Evolutionary conservation across 1,284 basidiomycete species (phyloP), one percentile per base, ranked within the genome.

Genomic region (Tetrapyrgos nigripes): DNA sequence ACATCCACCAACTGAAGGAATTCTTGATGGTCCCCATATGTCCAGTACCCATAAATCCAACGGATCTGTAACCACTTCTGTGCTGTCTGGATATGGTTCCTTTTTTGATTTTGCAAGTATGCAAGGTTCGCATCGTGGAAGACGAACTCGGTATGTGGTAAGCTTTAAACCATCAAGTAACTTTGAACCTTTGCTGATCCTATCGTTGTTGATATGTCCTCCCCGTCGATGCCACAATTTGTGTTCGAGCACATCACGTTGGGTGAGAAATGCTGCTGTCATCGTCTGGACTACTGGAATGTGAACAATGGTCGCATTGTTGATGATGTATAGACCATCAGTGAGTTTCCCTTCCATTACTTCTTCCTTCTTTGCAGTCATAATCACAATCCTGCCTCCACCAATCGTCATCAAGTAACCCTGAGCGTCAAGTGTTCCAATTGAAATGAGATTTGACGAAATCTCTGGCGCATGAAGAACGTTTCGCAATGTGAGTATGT

Each of bases 401-500:
- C 44, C 52, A 4, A 53, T 45, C 2, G 19, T 24, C 37, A 53
- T 53, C 4, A 4, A 37, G 23, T 23, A 55, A 23, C 45, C 45
- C 3, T 31, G 53, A 2, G 23, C 19, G 49, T 55, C 45, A 19
- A 55, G 45, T 4, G 24, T 6, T 11, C 54, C 37, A n/a, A 52
- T 43, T 6, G 49, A 57, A 10, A 57, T 23, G 5, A 57, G 27
- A 33, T 57, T 57, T 17, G 35, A 45, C 27, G 56, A 37, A 26
- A 57, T 57, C 6, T 28, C 17, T 21, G 56, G 56, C 3, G 49
- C 26, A 45, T 57, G 56, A 1, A 52, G 11, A 4, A 28, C 49
- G 21, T 57, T 46, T 2, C 31, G n/a, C 23, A 57, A 46, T 14
- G 40, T 35, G 4, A 57, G 6, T n/a, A 33, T 44, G 13, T 52